Conservation (phyloP, 768 basidiomycete genomes). For the Rhizopogon vinicolor region DNA sequence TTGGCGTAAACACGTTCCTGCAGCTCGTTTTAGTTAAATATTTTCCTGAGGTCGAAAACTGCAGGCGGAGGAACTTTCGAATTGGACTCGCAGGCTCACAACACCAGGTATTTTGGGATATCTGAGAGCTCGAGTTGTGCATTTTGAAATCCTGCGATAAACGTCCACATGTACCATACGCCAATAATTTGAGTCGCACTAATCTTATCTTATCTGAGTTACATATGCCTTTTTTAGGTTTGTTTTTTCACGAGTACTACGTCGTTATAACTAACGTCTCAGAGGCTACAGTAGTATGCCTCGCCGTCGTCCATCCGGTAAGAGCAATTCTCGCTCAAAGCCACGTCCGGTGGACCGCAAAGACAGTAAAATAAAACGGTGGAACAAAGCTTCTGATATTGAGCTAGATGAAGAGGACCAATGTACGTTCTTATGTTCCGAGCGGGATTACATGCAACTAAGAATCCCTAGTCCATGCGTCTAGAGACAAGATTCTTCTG, state of each 20-base stretch:
- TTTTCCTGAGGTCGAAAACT: too few relatives aligned
- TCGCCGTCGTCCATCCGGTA: slow-evolving; percentile 33
- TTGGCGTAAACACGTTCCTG: too few relatives aligned
- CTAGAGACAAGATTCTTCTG: slow-evolving; percentile 73
- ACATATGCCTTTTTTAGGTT: neutral
- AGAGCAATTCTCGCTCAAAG: slow-evolving; percentile 30
- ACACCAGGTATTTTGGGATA: too few relatives aligned
- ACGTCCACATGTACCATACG: too few relatives aligned
- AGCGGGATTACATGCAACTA: slow-evolving; percentile 72
- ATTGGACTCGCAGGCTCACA: too few relatives aligned
- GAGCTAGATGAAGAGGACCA: slow-evolving; percentile 77
- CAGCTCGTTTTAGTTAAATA: too few relatives aligned
- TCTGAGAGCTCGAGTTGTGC: too few relatives aligned
- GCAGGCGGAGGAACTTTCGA: too few relatives aligned
- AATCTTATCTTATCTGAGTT: neutral
- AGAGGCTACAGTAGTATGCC: slow-evolving; percentile 35
- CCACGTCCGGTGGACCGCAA: slow-evolving; percentile 46
- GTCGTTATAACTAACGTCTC: neutral
- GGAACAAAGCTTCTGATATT: slow-evolving; percentile 65
- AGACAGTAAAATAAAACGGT: slow-evolving; percentile 54
- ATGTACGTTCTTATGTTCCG: slow-evolving; percentile 46
- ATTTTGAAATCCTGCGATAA: too few relatives aligned
- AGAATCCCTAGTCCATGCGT: slow-evolving; percentile 70
- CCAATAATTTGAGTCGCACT: neutral
- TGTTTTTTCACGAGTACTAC: neutral